Base-by-base conservation (phyloP, 164 flowering plant species). In the Nymphaea colorata region DNA sequence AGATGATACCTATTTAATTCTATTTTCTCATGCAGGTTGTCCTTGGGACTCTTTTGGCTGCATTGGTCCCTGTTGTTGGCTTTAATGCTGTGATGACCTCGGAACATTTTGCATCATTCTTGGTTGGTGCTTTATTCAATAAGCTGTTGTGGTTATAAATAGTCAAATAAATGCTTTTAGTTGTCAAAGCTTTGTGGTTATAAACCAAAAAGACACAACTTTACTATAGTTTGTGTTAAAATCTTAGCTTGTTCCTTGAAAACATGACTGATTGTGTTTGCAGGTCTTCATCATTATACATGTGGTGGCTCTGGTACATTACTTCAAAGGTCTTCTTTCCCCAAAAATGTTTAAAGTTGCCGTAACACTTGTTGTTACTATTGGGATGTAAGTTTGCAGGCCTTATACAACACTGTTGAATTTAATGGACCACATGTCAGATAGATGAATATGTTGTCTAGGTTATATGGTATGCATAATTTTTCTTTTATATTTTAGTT, bases 61-160 rank as follows among this genome's bases (percentile, higher is more conserved):
- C 99, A 41, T 76, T 95, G 82, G 99, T 95, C 63, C 99, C 99
- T 72, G 97, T 95, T 66, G 99, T 95, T 69, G 99, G 99, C 45
- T 95, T 95, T 68, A 95, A 95, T 83, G 99, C 99, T 36, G 97
- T 95, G 67, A 82, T 95, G 94, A 95, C 99, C 69, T 95, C 99
- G 2, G 99, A 95, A 70, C 98, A 95, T 83, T 95, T 95, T 87
- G 99, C 93, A 8, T 95, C 99, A 64, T 95, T 95, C 82, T 71
- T 95, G 92, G 99, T 95, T 65, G 82, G 93, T 71, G 3, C 7
- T 64, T 64, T 41, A 14, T 1, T 25, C 36, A 25, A 25, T 25
- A 25, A 25, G 12, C 16, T 25, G 36, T 25, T 25, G 36, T 25
- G 36, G 36, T 1, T 25, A 25, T 25, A 25, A 25, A 25, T 25